phyloP scores from a whole-genome alignment of 1,284 basidiomycete genomes.

The Mycena citricolor region DNA sequence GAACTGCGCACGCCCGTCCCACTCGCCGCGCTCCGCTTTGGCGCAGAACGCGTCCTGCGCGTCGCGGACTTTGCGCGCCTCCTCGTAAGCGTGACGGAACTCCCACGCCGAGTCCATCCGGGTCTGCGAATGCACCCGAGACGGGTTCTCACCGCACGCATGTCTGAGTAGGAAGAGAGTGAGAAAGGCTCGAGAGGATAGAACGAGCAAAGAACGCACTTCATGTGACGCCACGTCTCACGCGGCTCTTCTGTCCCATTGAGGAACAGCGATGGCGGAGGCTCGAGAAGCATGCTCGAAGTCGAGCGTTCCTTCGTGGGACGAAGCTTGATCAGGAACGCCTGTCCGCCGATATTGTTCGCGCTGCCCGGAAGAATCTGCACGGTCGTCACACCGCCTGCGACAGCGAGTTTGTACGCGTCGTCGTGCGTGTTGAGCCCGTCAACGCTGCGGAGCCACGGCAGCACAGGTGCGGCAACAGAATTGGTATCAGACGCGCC shows the following conservation, averaged over 20 bases:
- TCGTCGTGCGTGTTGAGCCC: slow-evolving; percentile 39
- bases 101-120: slow-evolving; percentile 49
- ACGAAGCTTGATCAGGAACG: slow-evolving; percentile 57
- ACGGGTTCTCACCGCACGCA: slow-evolving; percentile 41
- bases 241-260: slow-evolving; percentile 34
- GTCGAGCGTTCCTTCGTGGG: slow-evolving; percentile 45
- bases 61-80: slow-evolving; percentile 61
- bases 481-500: slow-evolving; percentile 37
- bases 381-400: slow-evolving; percentile 38
- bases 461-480: slow-evolving; percentile 43
- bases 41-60: slow-evolving; percentile 64
- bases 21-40: slow-evolving; percentile 33
- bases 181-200: slow-evolving; percentile 21
- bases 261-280: slow-evolving; percentile 40
- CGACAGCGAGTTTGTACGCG: slow-evolving; percentile 31
- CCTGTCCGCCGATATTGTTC: slow-evolving; percentile 49
- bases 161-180: slow-evolving; percentile 34
- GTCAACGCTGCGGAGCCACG: slow-evolving; percentile 40
- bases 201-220: slow-evolving; percentile 29
- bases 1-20: slow-evolving; percentile 34
- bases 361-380: slow-evolving; percentile 38
- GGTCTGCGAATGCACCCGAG: slow-evolving; percentile 37
- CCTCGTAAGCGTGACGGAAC: slow-evolving; percentile 53
- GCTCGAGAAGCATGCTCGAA: slow-evolving; percentile 46
- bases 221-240: slow-evolving; percentile 46